Percentiles rank a stretch among this genome's conserved stretches.
Conservation (phyloP, 805 yeast species). For the Lachancea lanzarotensis region DNA sequence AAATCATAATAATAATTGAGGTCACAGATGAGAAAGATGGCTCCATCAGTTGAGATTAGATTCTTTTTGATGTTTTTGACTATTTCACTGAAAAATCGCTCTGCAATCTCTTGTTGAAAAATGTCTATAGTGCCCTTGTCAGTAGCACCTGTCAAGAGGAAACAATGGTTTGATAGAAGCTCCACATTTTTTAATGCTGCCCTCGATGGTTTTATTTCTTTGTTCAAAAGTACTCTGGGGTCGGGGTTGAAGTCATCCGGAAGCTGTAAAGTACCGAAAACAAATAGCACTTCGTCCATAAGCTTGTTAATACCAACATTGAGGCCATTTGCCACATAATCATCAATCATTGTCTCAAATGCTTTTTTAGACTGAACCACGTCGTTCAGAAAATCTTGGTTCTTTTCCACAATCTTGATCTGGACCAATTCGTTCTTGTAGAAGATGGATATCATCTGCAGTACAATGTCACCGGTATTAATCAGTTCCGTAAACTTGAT, state of each 20-base stretch:
- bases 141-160: conserved; percentile 68
- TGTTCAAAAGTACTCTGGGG: conserved; percentile 7
- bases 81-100: conserved; percentile 68
- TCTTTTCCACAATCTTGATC: conserved; percentile 52
- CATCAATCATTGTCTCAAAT: conserved; percentile 77
- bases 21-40: conserved; percentile 74
- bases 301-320: conserved; percentile 88
- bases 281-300: conserved; percentile 68
- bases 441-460: conserved; percentile 87
- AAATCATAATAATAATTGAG: conserved; percentile 73
- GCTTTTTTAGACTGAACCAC: conserved; percentile 73
- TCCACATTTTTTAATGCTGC: conserved; percentile 61
- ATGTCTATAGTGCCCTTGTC: conserved; percentile 86
- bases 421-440: conserved; percentile 74
- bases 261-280: conserved; percentile 47
- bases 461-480: conserved; percentile 84
- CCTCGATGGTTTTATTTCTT: conserved; percentile 44
- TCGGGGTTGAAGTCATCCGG: conserved; percentile 59
- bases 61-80: conserved; percentile 71
- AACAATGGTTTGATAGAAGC: conserved; percentile 64
- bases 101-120: conserved; percentile 90
- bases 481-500: conserved; percentile 84
- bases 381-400: conserved; percentile 69
- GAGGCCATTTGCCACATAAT: conserved; percentile 85
- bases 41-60: conserved; percentile 73